Evolutionary conservation across 495 filamentous ascomycete species (phyloP).

Genomic region (Hypoxylon lenormandii): DNA sequence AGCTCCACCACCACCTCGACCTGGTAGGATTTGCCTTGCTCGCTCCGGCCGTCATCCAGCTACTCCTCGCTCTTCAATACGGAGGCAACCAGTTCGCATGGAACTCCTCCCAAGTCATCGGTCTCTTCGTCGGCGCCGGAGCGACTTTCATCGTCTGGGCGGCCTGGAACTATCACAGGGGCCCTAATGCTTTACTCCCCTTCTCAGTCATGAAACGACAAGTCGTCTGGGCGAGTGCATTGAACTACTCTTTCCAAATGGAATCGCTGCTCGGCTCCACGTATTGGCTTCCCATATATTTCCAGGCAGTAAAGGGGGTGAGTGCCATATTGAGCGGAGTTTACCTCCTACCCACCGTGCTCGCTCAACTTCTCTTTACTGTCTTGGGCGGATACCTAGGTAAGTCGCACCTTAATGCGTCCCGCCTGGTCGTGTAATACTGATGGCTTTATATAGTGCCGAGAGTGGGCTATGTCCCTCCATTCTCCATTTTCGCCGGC

Average conservation of each 20-base stretch:
- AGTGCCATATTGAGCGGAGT: constrained; percentile 61
- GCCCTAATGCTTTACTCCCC: constrained; percentile 57
- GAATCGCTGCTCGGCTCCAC: constrained; percentile 19
- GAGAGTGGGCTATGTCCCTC: constrained; percentile 69
- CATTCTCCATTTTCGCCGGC: constrained; percentile 62
- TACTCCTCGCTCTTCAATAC: constrained; percentile 62
- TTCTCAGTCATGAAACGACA: not conserved
- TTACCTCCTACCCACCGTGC: constrained; percentile 60
- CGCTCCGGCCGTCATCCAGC: constrained; percentile 53
- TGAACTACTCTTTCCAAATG: constrained; percentile 13
- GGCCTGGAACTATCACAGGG: constrained; percentile 56
- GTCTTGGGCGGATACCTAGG: constrained; percentile 7
- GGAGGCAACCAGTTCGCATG: constrained; percentile 58
- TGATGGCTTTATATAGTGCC: constrained; percentile 2
- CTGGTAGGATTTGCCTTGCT: constrained; percentile 40
- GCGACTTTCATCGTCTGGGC: constrained; percentile 55
- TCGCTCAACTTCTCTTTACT: constrained; percentile 60
- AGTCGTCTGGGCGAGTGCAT: not conserved
- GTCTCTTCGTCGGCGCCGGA: constrained; percentile 54
- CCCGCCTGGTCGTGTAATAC: not conserved
- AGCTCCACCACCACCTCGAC: not conserved
- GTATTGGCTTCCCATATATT: constrained; percentile 70
- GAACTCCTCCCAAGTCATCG: constrained; percentile 46
- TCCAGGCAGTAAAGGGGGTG: constrained; percentile 67
- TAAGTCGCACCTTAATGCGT: not conserved